Conservation (phyloP, 2,329 filamentous ascomycete species). For the Stachybotrys elegans region DNA sequence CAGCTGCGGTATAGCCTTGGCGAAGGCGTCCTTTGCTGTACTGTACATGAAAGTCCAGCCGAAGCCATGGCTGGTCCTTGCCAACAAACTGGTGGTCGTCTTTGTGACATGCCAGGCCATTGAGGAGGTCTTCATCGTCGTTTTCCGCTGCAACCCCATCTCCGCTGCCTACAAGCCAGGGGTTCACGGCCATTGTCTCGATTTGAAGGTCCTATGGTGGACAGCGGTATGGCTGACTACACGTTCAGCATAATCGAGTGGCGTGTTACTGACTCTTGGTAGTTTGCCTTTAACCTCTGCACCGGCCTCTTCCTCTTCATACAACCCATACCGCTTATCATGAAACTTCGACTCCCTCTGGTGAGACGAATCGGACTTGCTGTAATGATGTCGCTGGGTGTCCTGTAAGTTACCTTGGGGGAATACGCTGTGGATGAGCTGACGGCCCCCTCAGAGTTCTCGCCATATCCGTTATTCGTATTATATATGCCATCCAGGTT, state of each 20-base stretch:
- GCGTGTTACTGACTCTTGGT: not conserved
- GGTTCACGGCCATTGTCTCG: slow-evolving; percentile 14
- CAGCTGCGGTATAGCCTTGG: slow-evolving; percentile 21
- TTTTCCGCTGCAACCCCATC: slow-evolving; percentile 22
- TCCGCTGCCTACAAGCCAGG: slow-evolving; percentile 17
- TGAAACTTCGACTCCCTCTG: slow-evolving; percentile 26
- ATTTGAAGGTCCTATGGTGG: slow-evolving; percentile 26
- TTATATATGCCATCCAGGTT: slow-evolving; percentile 18
- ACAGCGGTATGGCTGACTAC: slow-evolving; percentile 25
- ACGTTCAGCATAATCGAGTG: no score
- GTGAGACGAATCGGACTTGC: slow-evolving; percentile 21
- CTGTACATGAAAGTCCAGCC: slow-evolving; percentile 26
- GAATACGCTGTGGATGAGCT: no score
- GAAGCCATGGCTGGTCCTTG: slow-evolving; percentile 13
- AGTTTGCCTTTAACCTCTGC: slow-evolving; percentile 28
- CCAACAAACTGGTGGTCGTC: slow-evolving; percentile 21
- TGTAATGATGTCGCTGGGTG: slow-evolving; percentile 21
- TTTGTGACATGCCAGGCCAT: slow-evolving; percentile 22
- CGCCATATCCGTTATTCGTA: slow-evolving; percentile 20
- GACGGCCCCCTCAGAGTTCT: slow-evolving; percentile 18
- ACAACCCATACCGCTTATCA: slow-evolving; percentile 31
- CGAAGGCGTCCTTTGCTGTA: slow-evolving; percentile 26
- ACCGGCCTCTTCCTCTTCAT: slow-evolving; percentile 31
- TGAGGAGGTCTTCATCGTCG: slow-evolving; percentile 21
- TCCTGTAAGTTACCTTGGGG: slow-evolving; percentile 17